phyloP scores from a whole-genome alignment of 495 filamentous ascomycete species.

The Podospora pseudocomata region DNA sequence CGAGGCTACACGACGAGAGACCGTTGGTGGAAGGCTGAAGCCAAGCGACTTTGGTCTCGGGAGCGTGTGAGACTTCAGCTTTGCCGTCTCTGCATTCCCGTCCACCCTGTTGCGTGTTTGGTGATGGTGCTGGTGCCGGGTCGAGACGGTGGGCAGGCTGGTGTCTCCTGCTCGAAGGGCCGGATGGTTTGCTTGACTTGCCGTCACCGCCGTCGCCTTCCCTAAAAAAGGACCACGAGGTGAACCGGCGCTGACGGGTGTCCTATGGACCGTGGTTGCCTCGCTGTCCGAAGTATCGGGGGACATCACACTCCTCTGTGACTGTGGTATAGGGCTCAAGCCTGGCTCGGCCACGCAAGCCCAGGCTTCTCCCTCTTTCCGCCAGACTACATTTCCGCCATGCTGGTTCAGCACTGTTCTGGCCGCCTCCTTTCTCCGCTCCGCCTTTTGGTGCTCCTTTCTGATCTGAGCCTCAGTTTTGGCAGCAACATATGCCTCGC shows the following conservation, averaged over 20 bases:
- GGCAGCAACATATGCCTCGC: conserved; percentile 30
- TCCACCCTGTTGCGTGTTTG: not conserved
- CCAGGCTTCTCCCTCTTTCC: conserved; percentile 42
- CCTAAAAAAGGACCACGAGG: conserved; percentile 37
- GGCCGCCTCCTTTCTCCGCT: conserved; percentile 34
- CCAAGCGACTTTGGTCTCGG: conserved; percentile 17
- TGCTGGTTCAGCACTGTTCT: conserved; percentile 28
- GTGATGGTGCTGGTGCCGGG: not conserved
- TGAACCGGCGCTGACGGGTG: not conserved
- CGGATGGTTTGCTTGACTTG: not conserved
- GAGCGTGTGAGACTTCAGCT: conserved; percentile 34
- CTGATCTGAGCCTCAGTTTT: conserved; percentile 30
- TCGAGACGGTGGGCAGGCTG: not conserved
- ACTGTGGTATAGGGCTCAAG: conserved; percentile 46
- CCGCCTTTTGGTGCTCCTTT: conserved; percentile 32
- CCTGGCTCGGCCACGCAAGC: conserved; percentile 46
- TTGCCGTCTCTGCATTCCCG: conserved; percentile 13
- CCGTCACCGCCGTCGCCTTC: conserved; percentile 20
- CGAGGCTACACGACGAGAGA: conserved; percentile 13
- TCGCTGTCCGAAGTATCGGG: conserved; percentile 9
- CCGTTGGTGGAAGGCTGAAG: conserved; percentile 17
- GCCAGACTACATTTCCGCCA: conserved; percentile 36
- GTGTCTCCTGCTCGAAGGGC: not conserved
- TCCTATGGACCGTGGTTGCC: conserved; percentile 13
- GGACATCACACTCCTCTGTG: conserved; percentile 24